These are phyloP conservation scores for Diaporthe sp. DNA, from an alignment of 2,329 filamentous ascomycete species.

Conservation along the genomic window DNA sequence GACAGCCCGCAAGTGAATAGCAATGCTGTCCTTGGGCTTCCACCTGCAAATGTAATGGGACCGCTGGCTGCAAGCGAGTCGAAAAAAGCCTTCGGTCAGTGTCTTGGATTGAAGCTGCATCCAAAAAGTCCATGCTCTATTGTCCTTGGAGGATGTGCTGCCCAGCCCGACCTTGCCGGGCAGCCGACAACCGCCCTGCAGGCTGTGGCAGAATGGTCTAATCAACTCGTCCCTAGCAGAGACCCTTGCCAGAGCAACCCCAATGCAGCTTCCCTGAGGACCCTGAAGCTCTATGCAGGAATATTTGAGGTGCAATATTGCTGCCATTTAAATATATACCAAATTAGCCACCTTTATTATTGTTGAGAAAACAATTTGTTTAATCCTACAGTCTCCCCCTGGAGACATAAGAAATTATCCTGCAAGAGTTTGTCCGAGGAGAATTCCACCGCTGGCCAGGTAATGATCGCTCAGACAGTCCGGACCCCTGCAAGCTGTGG, in stretches of 20 bases:
- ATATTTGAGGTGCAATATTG: neutral
- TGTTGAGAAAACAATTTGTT: neutral
- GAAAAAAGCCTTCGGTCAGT: neutral
- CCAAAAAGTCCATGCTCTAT: neutral
- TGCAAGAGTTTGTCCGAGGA: neutral
- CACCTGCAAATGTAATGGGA: neutral
- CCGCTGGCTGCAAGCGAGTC: neutral
- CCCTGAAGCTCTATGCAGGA: neutral
- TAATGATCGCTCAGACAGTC: constrained; percentile 1
- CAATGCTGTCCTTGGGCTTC: neutral
- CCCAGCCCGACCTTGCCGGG: constrained; percentile 6
- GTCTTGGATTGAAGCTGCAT: constrained; percentile 12
- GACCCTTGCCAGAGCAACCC: constrained; percentile 17
- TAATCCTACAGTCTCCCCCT: neutral
- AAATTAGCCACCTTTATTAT: too few relatives aligned
- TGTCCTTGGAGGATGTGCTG: constrained; percentile 1
- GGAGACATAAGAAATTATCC: neutral
- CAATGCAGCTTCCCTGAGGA: constrained; percentile 7
- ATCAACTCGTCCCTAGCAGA: neutral
- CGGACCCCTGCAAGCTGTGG: constrained; percentile 16
- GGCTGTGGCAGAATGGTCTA: too few relatives aligned
- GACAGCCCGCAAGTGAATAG: too few relatives aligned
- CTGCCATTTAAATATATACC: too few relatives aligned
- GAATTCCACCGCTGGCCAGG: neutral
- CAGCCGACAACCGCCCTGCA: constrained; percentile 15